Evolutionary conservation across 208 protist species (phyloP).

Genomic region (Crithidia bombi): DNA sequence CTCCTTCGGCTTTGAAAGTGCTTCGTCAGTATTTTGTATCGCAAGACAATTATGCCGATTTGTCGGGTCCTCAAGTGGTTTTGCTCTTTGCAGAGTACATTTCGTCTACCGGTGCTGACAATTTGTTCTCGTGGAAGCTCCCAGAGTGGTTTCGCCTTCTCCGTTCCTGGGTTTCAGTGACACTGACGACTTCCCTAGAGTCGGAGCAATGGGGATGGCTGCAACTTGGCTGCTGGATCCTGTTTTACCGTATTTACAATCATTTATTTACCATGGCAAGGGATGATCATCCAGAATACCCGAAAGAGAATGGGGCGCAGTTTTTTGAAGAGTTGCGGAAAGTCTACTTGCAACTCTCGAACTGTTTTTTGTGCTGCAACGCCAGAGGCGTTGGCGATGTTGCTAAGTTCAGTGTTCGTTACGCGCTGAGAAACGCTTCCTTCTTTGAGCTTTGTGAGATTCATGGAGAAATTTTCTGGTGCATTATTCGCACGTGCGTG

Average conservation of each 20-base stretch:
- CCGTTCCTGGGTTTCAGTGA: background rate
- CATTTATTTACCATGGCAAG: conserved; percentile 10
- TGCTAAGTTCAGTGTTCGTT: conserved; percentile 8
- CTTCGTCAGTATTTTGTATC: background rate
- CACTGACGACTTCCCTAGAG: conserved; percentile 2
- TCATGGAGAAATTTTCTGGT: conserved; percentile 24
- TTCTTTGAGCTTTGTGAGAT: conserved; percentile 10
- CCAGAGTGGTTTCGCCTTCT: conserved; percentile 13
- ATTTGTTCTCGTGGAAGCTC: conserved; percentile 17
- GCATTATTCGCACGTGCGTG: conserved; percentile 22
- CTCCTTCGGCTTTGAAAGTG: background rate
- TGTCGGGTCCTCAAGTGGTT: conserved; percentile 9
- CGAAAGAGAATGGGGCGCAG: background rate
- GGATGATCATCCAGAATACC: background rate
- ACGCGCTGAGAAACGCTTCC: conserved; percentile 6
- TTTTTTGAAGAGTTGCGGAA: conserved; percentile 8
- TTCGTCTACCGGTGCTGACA: background rate
- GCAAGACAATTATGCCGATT: conserved; percentile 10
- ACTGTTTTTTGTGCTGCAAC: conserved; percentile 26
- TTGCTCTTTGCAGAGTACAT: conserved; percentile 14
- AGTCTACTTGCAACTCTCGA: conserved; percentile 27
- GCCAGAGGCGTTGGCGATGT: conserved; percentile 16
- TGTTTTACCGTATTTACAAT: conserved; percentile 22
- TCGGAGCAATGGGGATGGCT: conserved; percentile 25
- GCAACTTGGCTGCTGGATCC: conserved; percentile 31